Evolutionary conservation across 2,329 filamentous ascomycete species (phyloP).

Genomic region (Fusarium coicis): DNA sequence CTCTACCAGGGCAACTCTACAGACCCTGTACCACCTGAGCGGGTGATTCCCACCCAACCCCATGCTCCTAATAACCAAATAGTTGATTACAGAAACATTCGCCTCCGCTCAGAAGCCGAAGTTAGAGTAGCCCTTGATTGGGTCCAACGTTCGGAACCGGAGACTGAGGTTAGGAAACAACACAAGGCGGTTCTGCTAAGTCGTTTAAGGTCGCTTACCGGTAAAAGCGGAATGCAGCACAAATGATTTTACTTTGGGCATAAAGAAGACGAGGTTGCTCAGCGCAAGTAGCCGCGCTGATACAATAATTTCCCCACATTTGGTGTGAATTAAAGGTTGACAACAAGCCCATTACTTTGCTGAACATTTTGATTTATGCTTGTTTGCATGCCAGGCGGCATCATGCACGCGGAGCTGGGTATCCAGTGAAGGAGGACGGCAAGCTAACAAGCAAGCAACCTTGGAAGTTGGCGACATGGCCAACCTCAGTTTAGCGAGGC

Average conservation of each 20-base stretch:
- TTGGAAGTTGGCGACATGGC: conserved; percentile 8
- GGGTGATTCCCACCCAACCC: conserved; percentile 13
- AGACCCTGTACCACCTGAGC: conserved; percentile 8
- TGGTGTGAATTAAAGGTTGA: conserved; percentile 1
- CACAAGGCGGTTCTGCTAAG: conserved; percentile 36
- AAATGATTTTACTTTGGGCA: conserved; percentile 18
- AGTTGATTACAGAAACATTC: conserved; percentile 41
- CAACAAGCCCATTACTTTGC: conserved; percentile 11
- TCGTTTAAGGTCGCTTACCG: conserved; percentile 32
- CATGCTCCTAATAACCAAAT: background rate
- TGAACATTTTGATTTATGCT: conserved; percentile 14
- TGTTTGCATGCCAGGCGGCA: conserved; percentile 18
- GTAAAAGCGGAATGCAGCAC: conserved; percentile 2
- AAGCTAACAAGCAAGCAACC: conserved; percentile 6
- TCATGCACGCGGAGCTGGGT: conserved; percentile 4
- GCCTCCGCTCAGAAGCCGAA: conserved; percentile 70
- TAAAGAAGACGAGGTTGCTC: conserved; percentile 17
- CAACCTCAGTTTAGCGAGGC: conserved; percentile 1
- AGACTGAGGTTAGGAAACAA: conserved; percentile 31
- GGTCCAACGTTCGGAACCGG: conserved; percentile 56
- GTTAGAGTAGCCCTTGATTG: conserved; percentile 72
- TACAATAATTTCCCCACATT: conserved; percentile 10
- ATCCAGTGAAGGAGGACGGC: background rate
- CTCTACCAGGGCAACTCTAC: conserved; percentile 1
- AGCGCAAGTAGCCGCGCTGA: conserved; percentile 12